Base-by-base conservation (phyloP, 2,329 filamentous ascomycete genomes). In the Colletotrichum sp. region DNA sequence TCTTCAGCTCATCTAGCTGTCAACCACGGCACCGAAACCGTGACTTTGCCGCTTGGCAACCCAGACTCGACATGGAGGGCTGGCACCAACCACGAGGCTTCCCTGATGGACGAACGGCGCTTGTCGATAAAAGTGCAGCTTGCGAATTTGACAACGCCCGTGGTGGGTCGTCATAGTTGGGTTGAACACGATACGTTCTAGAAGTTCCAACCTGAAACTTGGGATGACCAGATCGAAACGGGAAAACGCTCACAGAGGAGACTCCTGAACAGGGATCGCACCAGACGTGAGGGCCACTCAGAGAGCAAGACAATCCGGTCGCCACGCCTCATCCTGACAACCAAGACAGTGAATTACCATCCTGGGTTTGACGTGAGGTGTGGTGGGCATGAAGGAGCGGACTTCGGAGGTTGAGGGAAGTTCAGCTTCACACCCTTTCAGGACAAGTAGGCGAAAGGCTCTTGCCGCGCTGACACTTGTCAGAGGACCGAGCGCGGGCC, bases 161-260 rank as follows among this genome's bases (percentile, higher is more conserved):
- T 69, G 26, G 65, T 73, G 70, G 70, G 30, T 49, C 64, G 49
- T 65, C 68, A 44, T 52, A 73, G 70, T 69, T 76, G 74, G 64
- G 70, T 69, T 69, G 70, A 73, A 76, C 74, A 49, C 64, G 60
- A 73, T 52, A 52, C 64, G 65, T 65, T 76, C 74, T 73, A 52
- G 59, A 73, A 76, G 74, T 73, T 69, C 73, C 70, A 73, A 60
- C 59, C 70, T 76, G 70, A 76, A 76, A 76, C 74, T 69, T 73
- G 64, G 49, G 64, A 76, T 68, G 73, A 73, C 64, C 70, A 66
- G 64, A 64, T 55, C 70, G 70, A 76, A 69, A 62, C 64, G 34
- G 34, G n/a, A 60, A 60, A 52, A 28, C 30, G 34, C 28, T 59
- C 32, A 59, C 64, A 60, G 6, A 69, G n/a, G 30, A 16, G 18